Evolutionary conservation across 2,329 filamentous ascomycete genomes (phyloP), one percentile per base, ranked within the genome.

Genomic region (Talaromyces sp.): DNA sequence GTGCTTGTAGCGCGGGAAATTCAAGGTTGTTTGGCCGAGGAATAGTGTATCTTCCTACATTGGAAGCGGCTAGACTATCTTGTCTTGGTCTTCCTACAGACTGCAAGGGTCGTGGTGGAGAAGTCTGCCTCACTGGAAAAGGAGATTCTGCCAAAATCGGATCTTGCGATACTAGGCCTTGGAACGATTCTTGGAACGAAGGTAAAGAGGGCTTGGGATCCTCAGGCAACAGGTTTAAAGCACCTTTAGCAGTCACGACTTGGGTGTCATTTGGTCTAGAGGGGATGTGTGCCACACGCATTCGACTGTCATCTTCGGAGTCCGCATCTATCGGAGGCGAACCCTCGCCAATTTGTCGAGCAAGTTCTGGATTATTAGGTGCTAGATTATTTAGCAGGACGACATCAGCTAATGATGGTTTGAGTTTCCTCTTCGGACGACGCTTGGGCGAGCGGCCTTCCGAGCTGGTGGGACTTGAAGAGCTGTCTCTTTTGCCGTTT

Each of bases 371-470:
- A 69, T 82, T 82, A 72, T 87, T 87, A 72, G 87, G 86, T 73
- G 82, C 85, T 80, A 93, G 83, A 75, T 84, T 82, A 65, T 81
- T 78, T 68, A 94, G 83, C 75, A 94, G 82, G 68, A 91, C 87
- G 70, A 83, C 86, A 83, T 90, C 87, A 70, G 85, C 86, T 73
- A 85, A 85, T 67, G 73, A 74, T 61, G 71, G 68, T 68, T 70
- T 72, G 66, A 71, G 66, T 66, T 69, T 69, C 67, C 69, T 72
- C 27, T 66, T 65, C 43, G 43, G 66, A 66, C 70, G 69, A 70
- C 69, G 57, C 74, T 79, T 78, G 76, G 75, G 73, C 69, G 75
- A 73, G 73, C 71, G 69, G 63, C 71, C 71, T 63, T 68, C 65
- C 52, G 69, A 69, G 69, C 73, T 73, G 73, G 72, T 72, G 72